phyloP scores from a whole-genome alignment of 257 asterid species.

The Gentiana straminea region DNA sequence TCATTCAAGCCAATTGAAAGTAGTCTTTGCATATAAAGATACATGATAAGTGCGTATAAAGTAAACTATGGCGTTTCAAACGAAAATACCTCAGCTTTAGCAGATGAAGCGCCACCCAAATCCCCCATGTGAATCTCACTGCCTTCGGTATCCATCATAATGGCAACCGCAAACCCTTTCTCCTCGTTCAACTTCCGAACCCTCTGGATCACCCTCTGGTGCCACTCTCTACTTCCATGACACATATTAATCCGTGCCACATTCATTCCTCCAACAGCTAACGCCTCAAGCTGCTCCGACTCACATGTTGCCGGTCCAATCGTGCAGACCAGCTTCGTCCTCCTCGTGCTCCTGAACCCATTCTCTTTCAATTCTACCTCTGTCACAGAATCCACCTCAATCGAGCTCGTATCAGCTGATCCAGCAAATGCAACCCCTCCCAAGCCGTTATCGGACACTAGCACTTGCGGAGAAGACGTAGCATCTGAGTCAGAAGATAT shows the following conservation, averaged over 20 bases:
- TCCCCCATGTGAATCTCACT: slow-evolving; percentile 99
- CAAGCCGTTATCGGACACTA: slow-evolving; percentile 38
- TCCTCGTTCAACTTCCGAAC: slow-evolving; percentile 92
- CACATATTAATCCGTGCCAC: slow-evolving; percentile 97
- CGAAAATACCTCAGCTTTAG: slow-evolving; percentile 72
- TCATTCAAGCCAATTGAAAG: no score
- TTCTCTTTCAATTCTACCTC: slow-evolving; percentile 97
- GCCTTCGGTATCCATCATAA: slow-evolving; percentile 99
- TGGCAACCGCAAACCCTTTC: slow-evolving; percentile 91
- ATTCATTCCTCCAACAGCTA: slow-evolving; percentile 96
- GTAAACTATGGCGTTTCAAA: no score
- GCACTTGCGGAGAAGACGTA: slow-evolving; percentile 7
- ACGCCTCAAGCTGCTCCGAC: slow-evolving; percentile 83
- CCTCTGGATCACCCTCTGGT: slow-evolving; percentile 64
- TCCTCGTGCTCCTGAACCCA: slow-evolving; percentile 90
- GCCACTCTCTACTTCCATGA: slow-evolving; percentile 99
- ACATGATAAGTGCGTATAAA: no score
- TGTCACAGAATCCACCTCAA: slow-evolving; percentile 89
- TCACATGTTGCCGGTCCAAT: slow-evolving; percentile 78
- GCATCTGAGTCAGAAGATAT: slow-evolving; percentile 21
- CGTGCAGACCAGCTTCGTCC: slow-evolving; percentile 88
- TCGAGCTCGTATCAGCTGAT: slow-evolving; percentile 45
- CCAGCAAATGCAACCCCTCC: slow-evolving; percentile 5
- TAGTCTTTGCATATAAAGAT: no score
- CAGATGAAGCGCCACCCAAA: slow-evolving; percentile 88